Evolutionary conservation across 1,139 yeast species (phyloP).

Genomic region (Wickerhamomyces sp.): DNA sequence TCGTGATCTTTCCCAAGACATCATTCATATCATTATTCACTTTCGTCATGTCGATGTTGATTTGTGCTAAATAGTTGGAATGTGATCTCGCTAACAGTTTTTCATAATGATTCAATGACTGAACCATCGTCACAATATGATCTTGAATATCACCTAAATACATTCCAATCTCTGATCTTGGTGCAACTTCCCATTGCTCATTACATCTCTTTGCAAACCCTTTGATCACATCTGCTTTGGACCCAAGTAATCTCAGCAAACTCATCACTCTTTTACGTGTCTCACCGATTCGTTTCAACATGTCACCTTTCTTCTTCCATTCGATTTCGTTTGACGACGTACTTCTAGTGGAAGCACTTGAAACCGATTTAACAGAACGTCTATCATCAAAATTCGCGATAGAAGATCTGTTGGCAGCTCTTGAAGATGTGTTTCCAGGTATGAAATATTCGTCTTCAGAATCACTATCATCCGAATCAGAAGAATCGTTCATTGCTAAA

Average conservation of each 20-base stretch:
- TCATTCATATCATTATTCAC: conserved; percentile 98
- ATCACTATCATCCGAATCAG: conserved; percentile 36
- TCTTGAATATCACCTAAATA: conserved; percentile 93
- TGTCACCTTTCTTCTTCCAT: conserved; percentile 91
- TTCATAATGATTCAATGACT: conserved; percentile 89
- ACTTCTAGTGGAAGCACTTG: conserved; percentile 29
- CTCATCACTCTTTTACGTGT: conserved; percentile 95
- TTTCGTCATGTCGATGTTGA: conserved; percentile 94
- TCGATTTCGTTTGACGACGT: conserved; percentile 53
- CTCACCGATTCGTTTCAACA: conserved; percentile 92
- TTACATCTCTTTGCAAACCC: conserved; percentile 90
- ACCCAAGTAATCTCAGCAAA: conserved; percentile 73
- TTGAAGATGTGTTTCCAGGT: conserved; percentile 12
- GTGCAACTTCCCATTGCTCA: conserved; percentile 76
- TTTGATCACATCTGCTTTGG: conserved; percentile 93
- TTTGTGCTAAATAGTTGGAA: conserved; percentile 92
- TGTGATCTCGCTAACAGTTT: conserved; percentile 90
- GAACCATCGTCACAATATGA: conserved; percentile 93
- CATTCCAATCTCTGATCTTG: conserved; percentile 78
- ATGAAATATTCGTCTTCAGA: conserved; percentile 30
- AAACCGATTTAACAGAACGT: conserved; percentile 21
- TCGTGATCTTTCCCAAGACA: conserved; percentile 88
- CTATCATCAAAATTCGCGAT: conserved; percentile 17
- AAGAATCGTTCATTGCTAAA: conserved; percentile 65
- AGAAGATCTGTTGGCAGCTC: neutral